phyloP scores from a whole-genome alignment of 192 early-diverging fungal species.

The Gigaspora rosea region DNA sequence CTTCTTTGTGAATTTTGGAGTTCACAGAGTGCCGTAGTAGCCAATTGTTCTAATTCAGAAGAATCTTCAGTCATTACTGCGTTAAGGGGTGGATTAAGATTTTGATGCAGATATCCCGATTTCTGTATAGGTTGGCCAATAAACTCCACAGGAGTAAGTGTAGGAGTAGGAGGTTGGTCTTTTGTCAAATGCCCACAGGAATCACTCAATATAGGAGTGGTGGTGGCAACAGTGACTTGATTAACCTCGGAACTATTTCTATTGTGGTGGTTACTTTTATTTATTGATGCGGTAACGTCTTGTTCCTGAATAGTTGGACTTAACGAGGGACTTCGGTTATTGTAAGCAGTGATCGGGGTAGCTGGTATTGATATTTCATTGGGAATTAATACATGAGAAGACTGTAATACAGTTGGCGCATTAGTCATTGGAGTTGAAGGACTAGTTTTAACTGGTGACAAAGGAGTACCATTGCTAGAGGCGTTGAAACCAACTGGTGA shows the following conservation, averaged over 20 bases:
- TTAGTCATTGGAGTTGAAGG: background rate
- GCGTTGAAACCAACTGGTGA: background rate
- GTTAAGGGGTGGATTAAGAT: too few species aligned
- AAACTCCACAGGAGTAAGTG: background rate
- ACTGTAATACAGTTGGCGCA: background rate
- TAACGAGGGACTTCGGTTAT: background rate
- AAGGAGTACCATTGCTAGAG: background rate
- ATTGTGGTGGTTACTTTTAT: too few species aligned
- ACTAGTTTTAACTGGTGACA: background rate
- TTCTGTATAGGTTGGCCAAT: background rate
- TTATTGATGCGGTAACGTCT: too few species aligned
- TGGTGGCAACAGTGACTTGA: too few species aligned
- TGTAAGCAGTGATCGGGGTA: background rate
- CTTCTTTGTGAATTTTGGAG: conserved; percentile 9
- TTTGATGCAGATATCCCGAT: too few species aligned
- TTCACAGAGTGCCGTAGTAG: conserved; percentile 12
- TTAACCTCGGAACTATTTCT: too few species aligned
- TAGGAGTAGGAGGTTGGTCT: background rate
- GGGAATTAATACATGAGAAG: background rate
- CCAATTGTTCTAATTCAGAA: conserved; percentile 5
- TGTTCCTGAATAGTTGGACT: too few species aligned
- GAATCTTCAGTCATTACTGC: background rate
- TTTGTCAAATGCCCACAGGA: too few species aligned
- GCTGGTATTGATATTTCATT: conserved; percentile 1
- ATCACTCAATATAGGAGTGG: too few species aligned